These are phyloP conservation scores for Linum usitatissimum DNA, from an alignment of 345 rosid genomes.

Conservation along the genomic window DNA sequence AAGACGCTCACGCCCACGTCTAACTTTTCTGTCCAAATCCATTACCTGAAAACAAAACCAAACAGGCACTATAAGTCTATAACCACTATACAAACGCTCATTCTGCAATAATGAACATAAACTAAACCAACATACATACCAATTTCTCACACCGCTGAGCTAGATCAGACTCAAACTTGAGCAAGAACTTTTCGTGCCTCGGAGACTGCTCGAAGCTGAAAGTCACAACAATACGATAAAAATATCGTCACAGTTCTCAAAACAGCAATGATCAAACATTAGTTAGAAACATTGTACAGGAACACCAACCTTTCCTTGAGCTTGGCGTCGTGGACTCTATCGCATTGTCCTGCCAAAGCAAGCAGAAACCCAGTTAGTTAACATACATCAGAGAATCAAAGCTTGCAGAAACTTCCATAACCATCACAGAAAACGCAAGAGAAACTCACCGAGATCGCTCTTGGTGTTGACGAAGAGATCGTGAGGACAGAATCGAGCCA, in stretches of 20 bases:
- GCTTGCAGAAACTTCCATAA: background rate
- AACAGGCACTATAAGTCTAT: background rate
- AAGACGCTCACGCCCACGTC: constrained; percentile 95
- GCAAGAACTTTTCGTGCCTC: constrained; percentile 54
- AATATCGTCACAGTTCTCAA: background rate
- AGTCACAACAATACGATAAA: background rate
- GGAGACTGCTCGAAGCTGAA: constrained; percentile 85
- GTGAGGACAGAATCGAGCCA: constrained; percentile 97
- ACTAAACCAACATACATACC: constrained; percentile 29
- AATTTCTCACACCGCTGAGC: constrained; percentile 83
- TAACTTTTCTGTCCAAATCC: constrained; percentile 91
- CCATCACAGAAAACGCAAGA: background rate
- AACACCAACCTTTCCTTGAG: constrained; percentile 72
- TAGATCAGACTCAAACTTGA: constrained; percentile 91
- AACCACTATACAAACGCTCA: background rate
- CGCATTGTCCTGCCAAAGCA: constrained; percentile 58
- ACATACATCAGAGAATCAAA: background rate
- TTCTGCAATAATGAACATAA: constrained; percentile 3
- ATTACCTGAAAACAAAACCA: constrained; percentile 40
- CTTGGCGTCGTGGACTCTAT: constrained; percentile 85
- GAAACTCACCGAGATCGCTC: constrained; percentile 82
- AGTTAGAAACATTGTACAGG: background rate
- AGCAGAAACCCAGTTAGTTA: background rate
- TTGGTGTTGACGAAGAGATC: constrained; percentile 96
- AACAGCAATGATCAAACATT: background rate